These are phyloP conservation scores for Alloteropsis semialata DNA, from an alignment of 176 grass and related monocot genomes.

Conservation along the genomic window DNA sequence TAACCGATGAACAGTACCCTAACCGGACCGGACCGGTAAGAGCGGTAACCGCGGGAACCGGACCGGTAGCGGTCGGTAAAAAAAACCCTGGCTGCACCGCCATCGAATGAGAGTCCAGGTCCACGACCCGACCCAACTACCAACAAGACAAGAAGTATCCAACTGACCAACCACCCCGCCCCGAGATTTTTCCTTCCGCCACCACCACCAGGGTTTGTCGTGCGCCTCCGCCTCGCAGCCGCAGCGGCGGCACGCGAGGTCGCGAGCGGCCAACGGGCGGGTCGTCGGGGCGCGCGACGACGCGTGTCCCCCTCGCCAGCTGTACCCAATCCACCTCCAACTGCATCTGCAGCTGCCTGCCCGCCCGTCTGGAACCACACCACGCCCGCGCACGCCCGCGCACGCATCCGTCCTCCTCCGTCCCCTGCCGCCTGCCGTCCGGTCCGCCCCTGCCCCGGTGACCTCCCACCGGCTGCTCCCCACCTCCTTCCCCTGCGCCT, in stretches of 20 bases:
- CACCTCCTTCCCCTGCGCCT: background rate
- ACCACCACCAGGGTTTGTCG: too few relatives aligned
- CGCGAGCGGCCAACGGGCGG: background rate
- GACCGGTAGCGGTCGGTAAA: too few relatives aligned
- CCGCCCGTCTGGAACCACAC: background rate
- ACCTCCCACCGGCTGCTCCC: background rate
- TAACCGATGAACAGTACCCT: too few relatives aligned
- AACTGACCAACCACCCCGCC: background rate
- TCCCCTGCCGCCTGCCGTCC: background rate
- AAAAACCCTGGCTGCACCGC: too few relatives aligned
- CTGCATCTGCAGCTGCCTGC: background rate
- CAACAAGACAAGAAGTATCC: background rate
- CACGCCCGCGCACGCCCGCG: background rate
- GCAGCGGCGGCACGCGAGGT: too few relatives aligned
- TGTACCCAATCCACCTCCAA: slow-evolving; percentile 9
- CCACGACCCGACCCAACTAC: background rate
- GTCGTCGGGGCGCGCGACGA: background rate
- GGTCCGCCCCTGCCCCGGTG: background rate
- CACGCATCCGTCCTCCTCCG: background rate
- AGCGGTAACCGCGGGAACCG: too few relatives aligned
- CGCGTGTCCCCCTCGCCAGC: slow-evolving; percentile 19
- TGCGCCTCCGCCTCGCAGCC: too few relatives aligned
- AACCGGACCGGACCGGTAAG: too few relatives aligned
- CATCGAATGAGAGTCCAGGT: background rate
- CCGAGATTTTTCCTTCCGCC: background rate